These are phyloP conservation scores for Leavenworthia alabamica DNA, from an alignment of 345 rosid genomes.

Conservation along the genomic window DNA sequence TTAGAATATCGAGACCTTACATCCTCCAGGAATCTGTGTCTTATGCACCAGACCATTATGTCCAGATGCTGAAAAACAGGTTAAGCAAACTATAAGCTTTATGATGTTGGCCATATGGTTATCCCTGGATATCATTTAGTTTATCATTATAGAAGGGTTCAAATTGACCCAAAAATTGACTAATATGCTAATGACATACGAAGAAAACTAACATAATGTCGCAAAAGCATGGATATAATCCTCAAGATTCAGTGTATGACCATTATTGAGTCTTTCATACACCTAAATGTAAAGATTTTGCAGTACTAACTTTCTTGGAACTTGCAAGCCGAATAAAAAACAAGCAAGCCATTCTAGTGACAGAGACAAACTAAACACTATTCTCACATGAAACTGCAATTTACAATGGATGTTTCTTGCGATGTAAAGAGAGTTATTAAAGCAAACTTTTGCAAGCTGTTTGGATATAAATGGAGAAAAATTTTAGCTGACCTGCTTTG, in stretches of 20 bases:
- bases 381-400: not conserved
- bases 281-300: not conserved
- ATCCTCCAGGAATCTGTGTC: conserved; percentile 63
- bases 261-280: not conserved
- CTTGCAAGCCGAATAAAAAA: not conserved
- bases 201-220: not conserved
- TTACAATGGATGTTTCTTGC: not conserved
- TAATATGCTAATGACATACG: not conserved
- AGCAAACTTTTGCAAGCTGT: no score
- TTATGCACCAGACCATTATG: conserved; percentile 75
- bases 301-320: not conserved
- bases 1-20: conserved; percentile 44
- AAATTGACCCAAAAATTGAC: not conserved
- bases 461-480: no score
- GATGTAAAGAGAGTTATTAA: no score
- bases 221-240: not conserved
- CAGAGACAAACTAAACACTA: conserved; percentile 2
- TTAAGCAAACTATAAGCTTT: not conserved
- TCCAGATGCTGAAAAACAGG: conserved; percentile 65
- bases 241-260: conserved; percentile 4
- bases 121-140: no score
- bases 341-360: not conserved
- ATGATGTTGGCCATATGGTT: not conserved
- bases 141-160: not conserved
- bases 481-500: no score